These are phyloP conservation scores for Obba rivulosa DNA, from an alignment of 768 basidiomycete genomes.

Conservation along the genomic window DNA sequence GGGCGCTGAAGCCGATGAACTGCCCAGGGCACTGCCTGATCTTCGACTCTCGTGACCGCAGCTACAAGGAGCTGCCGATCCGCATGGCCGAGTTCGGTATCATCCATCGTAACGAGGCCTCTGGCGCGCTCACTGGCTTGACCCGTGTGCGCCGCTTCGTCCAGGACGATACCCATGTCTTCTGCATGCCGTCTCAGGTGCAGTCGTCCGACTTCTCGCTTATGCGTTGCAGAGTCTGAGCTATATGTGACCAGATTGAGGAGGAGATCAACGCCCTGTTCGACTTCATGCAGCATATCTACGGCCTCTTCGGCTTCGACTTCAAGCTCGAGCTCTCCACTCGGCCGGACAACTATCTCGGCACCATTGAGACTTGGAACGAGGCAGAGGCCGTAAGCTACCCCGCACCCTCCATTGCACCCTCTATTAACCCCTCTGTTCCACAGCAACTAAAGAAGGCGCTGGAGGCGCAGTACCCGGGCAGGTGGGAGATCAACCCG, in stretches of 20 bases:
- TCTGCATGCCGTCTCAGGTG: constrained; percentile 92
- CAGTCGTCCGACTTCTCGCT: constrained; percentile 6
- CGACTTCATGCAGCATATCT: constrained; percentile 92
- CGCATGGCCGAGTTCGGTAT: constrained; percentile 99
- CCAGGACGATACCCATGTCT: constrained; percentile 98
- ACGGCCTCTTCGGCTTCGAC: constrained; percentile 91
- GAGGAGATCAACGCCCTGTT: constrained; percentile 84
- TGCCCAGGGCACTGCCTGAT: constrained; percentile 96
- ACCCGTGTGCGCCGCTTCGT: constrained; percentile 93
- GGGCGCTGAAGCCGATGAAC: constrained; percentile 98
- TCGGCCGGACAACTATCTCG: constrained; percentile 91
- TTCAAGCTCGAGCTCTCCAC: constrained; percentile 95
- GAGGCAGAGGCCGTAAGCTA: constrained; percentile 68
- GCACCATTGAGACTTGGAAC: constrained; percentile 87
- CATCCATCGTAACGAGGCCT: constrained; percentile 94
- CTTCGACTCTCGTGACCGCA: constrained; percentile 90
- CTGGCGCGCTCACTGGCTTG: constrained; percentile 87
- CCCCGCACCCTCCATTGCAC: neutral
- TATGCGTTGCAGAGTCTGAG: neutral
- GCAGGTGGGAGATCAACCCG: constrained; percentile 88
- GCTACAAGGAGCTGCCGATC: constrained; percentile 92
- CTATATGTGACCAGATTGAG: constrained; percentile 51
- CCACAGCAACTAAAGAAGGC: constrained; percentile 75
- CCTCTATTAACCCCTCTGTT: neutral
- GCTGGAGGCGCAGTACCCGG: constrained; percentile 81